Evolutionary conservation across 1,139 yeast species (phyloP).

Genomic region (Yamadazyma trypodendri): DNA sequence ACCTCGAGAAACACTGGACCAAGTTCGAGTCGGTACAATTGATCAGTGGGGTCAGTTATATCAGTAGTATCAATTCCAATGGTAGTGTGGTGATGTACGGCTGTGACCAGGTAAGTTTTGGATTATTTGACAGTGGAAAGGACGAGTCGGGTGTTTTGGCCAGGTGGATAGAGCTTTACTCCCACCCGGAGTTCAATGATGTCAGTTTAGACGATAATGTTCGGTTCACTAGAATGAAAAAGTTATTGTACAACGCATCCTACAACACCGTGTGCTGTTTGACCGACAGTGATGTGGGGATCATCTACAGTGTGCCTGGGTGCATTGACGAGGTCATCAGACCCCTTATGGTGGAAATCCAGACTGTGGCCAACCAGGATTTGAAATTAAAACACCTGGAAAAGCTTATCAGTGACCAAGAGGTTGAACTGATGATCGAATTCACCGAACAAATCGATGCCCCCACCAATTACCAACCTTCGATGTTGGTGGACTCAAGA

Average conservation of each 20-base stretch:
- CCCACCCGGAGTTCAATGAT: conserved; percentile 14
- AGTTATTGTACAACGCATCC: conserved; percentile 36
- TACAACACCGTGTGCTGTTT: conserved; percentile 34
- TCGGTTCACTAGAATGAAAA: conserved; percentile 28
- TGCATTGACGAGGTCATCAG: conserved; percentile 11
- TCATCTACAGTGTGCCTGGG: conserved; percentile 14
- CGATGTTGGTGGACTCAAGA: conserved; percentile 36
- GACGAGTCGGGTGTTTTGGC: conserved; percentile 4
- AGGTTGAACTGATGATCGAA: conserved; percentile 17
- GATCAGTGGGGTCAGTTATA: conserved; percentile 26
- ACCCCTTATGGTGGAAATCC: conserved; percentile 29
- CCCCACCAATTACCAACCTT: conserved; percentile 25
- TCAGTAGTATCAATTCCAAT: conserved; percentile 23
- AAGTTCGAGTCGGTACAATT: conserved; percentile 17
- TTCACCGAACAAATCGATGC: conserved; percentile 21
- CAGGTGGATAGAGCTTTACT: conserved; percentile 25
- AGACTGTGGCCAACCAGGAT: conserved; percentile 24
- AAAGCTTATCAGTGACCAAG: conserved; percentile 16
- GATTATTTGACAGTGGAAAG: conserved; percentile 12
- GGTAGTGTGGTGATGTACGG: conserved; percentile 29
- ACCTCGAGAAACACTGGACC: conserved; percentile 29
- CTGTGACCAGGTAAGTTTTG: conserved; percentile 24
- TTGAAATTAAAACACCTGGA: conserved; percentile 16
- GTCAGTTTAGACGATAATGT: conserved; percentile 21
- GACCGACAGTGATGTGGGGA: conserved; percentile 29